Conservation (phyloP, 2,329 filamentous ascomycete genomes). For the Cordyceps farinosa region DNA sequence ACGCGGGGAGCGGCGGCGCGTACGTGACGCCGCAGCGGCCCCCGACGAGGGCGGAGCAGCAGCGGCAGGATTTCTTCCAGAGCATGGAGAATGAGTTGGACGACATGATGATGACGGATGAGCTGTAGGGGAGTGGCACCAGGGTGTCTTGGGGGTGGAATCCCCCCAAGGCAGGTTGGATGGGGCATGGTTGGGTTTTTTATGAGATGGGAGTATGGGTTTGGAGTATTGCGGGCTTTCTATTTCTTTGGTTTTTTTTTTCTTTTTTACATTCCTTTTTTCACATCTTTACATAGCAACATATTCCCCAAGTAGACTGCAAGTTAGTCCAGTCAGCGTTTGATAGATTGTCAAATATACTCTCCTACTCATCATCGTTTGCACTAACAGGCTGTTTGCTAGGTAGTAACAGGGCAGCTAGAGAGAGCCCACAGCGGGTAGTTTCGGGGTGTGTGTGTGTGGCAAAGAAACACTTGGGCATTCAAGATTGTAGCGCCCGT, state of each 20-base stretch:
- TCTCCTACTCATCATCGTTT: neutral
- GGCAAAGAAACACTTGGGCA: neutral
- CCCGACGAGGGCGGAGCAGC: neutral
- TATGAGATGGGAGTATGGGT: neutral
- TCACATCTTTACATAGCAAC: neutral
- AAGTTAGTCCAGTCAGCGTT: neutral
- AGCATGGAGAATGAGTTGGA: constrained; percentile 20
- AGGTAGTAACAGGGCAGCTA: neutral
- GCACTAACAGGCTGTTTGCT: neutral
- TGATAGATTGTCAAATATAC: constrained; percentile 5
- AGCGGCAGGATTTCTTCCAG: constrained; percentile 16
- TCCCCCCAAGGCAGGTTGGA: neutral
- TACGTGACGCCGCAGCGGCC: constrained; percentile 7
- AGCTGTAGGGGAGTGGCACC: constrained; percentile 17
- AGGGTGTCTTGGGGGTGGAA: neutral
- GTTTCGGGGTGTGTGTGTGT: neutral
- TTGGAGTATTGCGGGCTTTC: constrained; percentile 3
- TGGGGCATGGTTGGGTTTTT: no score
- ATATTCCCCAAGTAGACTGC: neutral
- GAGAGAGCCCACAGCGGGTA: neutral
- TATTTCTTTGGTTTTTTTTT: neutral
- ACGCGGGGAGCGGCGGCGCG: constrained; percentile 19
- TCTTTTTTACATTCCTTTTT: neutral
- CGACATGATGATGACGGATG: constrained; percentile 19
- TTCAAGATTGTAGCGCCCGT: neutral